Evolutionary conservation across 2,329 filamentous ascomycete genomes (phyloP).

Genomic region (Ploettnerulaceae sp.): DNA sequence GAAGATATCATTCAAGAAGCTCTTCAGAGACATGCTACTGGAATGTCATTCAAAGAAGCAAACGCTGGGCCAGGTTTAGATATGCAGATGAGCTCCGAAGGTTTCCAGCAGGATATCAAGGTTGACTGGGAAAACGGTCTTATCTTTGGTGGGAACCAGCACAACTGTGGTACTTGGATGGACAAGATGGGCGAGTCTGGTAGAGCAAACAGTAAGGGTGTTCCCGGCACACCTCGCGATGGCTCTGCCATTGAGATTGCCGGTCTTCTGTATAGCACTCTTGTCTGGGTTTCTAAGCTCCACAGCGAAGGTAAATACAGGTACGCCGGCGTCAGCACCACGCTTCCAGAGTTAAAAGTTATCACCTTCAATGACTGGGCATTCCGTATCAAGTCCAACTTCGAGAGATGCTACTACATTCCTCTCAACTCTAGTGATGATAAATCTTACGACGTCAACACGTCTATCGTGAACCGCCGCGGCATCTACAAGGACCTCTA

Average conservation of each 20-base stretch:
- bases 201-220: slow-evolving; percentile 83
- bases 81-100: slow-evolving; percentile 85
- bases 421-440: slow-evolving; percentile 68
- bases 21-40: slow-evolving; percentile 83
- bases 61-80: slow-evolving; percentile 88
- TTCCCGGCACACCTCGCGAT: slow-evolving; percentile 94
- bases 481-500: slow-evolving; percentile 99
- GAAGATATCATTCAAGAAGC: slow-evolving; percentile 91
- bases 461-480: slow-evolving; percentile 75
- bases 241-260: slow-evolving; percentile 94
- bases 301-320: slow-evolving; percentile 64
- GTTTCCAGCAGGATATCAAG: slow-evolving; percentile 86
- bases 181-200: slow-evolving; percentile 99
- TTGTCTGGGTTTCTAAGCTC: slow-evolving; percentile 72
- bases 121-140: slow-evolving; percentile 90
- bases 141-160: slow-evolving; percentile 89
- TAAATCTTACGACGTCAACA: slow-evolving; percentile 71
- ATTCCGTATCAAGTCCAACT: slow-evolving; percentile 71
- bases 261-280: slow-evolving; percentile 83
- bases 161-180: slow-evolving; percentile 99
- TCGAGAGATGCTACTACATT: slow-evolving; percentile 89
- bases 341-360: slow-evolving; percentile 43
- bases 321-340: slow-evolving; percentile 65
- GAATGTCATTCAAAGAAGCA: slow-evolving; percentile 88
- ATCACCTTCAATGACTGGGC: slow-evolving; percentile 80